Evolutionary conservation across 1,284 basidiomycete species (phyloP).

Genomic region (Ganoderma boninense): DNA sequence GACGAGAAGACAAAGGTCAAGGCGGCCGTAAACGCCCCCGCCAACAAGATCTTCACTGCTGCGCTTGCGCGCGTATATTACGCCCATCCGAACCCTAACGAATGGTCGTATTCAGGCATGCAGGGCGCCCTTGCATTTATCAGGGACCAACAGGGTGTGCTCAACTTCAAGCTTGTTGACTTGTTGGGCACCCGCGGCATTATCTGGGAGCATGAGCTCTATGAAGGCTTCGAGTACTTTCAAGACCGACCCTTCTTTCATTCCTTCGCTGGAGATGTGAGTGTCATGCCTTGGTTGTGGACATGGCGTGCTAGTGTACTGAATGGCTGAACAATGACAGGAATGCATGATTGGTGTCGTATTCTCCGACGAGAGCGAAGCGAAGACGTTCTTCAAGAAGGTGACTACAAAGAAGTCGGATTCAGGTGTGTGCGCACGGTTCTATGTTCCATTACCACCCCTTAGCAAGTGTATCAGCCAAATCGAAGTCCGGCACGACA

Average conservation of each 20-base stretch:
- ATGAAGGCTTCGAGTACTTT: slow-evolving; percentile 85
- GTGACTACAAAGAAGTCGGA: slow-evolving; percentile 76
- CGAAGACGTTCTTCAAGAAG: slow-evolving; percentile 91
- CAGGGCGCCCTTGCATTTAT: slow-evolving; percentile 86
- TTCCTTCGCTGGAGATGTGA: slow-evolving; percentile 91
- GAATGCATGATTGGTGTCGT: slow-evolving; percentile 92
- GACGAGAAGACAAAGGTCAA: slow-evolving; percentile 86
- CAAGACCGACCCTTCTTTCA: slow-evolving; percentile 95
- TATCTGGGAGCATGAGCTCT: slow-evolving; percentile 95
- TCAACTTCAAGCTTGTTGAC: slow-evolving; percentile 84
- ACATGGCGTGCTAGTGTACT: neutral
- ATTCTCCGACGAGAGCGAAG: slow-evolving; percentile 90
- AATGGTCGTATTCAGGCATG: slow-evolving; percentile 88
- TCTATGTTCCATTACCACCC: slow-evolving; percentile 13
- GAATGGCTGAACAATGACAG: slow-evolving; percentile 49
- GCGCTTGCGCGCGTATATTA: slow-evolving; percentile 89
- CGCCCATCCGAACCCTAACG: slow-evolving; percentile 75
- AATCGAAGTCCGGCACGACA: slow-evolving; percentile 50
- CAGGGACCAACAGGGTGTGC: slow-evolving; percentile 64
- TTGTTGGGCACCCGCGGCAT: slow-evolving; percentile 85
- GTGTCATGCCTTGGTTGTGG: slow-evolving; percentile 43
- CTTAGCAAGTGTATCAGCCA: slow-evolving; percentile 34
- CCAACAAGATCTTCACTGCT: slow-evolving; percentile 81
- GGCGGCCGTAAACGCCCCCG: slow-evolving; percentile 61
- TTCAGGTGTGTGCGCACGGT: slow-evolving; percentile 52